These are phyloP conservation scores for Fistulinella prunicolor DNA, from an alignment of 768 basidiomycete species.

Conservation along the genomic window DNA sequence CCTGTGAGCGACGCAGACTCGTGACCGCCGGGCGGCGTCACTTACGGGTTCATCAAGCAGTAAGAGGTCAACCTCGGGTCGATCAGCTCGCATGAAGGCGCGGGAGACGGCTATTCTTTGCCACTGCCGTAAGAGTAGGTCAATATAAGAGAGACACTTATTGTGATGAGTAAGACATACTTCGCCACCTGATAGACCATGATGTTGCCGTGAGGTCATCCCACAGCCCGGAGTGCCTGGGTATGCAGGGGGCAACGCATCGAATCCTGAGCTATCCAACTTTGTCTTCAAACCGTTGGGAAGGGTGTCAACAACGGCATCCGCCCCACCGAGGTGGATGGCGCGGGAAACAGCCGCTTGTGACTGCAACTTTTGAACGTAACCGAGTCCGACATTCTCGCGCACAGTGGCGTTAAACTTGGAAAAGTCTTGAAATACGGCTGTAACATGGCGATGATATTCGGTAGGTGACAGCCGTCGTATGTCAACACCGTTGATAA, in stretches of 20 bases:
- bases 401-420: slow-evolving; percentile 73
- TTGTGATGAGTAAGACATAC: slow-evolving; percentile 40
- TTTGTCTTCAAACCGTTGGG: slow-evolving; percentile 73
- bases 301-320: slow-evolving; percentile 58
- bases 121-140: slow-evolving; percentile 52
- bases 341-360: slow-evolving; percentile 58
- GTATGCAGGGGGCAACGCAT: slow-evolving; percentile 38
- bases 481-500: slow-evolving; percentile 69
- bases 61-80: slow-evolving; percentile 72
- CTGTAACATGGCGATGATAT: slow-evolving; percentile 72
- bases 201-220: slow-evolving; percentile 40
- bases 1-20: too few species aligned
- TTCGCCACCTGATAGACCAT: slow-evolving; percentile 84
- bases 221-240: slow-evolving; percentile 29
- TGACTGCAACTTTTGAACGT: slow-evolving; percentile 58
- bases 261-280: slow-evolving; percentile 62
- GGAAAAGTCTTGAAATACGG: slow-evolving; percentile 84
- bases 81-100: slow-evolving; percentile 80
- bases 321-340: slow-evolving; percentile 70
- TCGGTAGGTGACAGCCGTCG: slow-evolving; percentile 63
- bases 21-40: too few species aligned
- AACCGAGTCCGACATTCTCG: slow-evolving; percentile 86
- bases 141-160: slow-evolving; percentile 1
- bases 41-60: slow-evolving; percentile 84
- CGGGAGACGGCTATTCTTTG: slow-evolving; percentile 83